Percentiles rank a stretch among this genome's conserved stretches.
Evolutionary conservation across 371 early-diverging fungal genomes (phyloP).

Genomic region (Actinomortierella ambigua): DNA sequence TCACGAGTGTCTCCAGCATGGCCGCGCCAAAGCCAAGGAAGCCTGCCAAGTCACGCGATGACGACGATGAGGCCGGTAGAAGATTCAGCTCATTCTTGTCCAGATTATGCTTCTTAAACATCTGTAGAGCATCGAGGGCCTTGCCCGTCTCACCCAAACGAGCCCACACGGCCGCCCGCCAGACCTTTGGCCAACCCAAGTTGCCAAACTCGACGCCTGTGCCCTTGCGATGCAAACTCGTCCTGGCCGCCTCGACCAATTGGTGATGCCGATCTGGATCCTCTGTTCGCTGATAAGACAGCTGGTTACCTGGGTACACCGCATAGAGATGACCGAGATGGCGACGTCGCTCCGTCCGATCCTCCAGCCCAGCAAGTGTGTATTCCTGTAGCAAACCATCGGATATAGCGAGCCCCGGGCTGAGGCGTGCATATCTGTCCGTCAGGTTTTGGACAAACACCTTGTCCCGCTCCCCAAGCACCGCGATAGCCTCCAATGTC

Average conservation of each 20-base stretch:
- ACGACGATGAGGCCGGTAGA: slow-evolving; percentile 8
- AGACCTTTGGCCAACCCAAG: slow-evolving; percentile 37
- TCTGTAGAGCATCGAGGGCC: slow-evolving; percentile 10
- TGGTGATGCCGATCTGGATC: too few species aligned
- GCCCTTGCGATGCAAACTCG: slow-evolving; percentile 9
- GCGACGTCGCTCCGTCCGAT: slow-evolving; percentile 20
- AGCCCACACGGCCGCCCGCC: slow-evolving; percentile 43
- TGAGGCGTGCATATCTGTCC: slow-evolving; percentile 4
- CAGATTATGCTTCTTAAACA: slow-evolving; percentile 20
- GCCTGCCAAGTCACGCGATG: slow-evolving; percentile 26
- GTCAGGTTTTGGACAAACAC: slow-evolving; percentile 39
- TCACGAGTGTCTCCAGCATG: slow-evolving; percentile 38
- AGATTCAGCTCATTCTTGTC: slow-evolving; percentile 2
- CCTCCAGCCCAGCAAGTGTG: slow-evolving; percentile 26
- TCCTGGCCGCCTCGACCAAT: slow-evolving; percentile 21
- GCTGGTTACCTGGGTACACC: slow-evolving; percentile 30
- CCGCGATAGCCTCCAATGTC: slow-evolving; percentile 22
- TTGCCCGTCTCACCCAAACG: slow-evolving; percentile 18
- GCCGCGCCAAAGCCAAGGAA: slow-evolving; percentile 30
- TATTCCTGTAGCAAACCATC: slow-evolving; percentile 36
- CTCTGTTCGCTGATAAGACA: slow-evolving; percentile 13
- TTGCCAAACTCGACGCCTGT: slow-evolving; percentile 9
- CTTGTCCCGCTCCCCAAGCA: slow-evolving; percentile 38
- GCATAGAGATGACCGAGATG: slow-evolving; percentile 37
- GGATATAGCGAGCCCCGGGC: slow-evolving; percentile 26